phyloP scores from a whole-genome alignment of 2,329 filamentous ascomycete genomes.

The Verticillium longisporum region DNA sequence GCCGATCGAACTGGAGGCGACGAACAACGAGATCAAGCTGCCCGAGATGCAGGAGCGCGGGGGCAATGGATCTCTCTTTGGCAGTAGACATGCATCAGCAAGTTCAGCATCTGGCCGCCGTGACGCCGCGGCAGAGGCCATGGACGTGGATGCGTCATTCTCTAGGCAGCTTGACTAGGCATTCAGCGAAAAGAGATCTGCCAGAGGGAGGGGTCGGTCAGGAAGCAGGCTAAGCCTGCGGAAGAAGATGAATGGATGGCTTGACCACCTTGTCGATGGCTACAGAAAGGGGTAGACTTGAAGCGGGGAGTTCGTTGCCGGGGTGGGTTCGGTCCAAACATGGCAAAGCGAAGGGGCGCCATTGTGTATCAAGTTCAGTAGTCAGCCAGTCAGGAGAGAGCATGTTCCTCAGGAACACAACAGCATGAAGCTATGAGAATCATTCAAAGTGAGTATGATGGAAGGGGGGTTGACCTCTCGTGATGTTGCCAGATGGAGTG shows the following conservation, averaged over 20 bases:
- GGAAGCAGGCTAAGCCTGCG: not conserved
- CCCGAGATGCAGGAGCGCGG: conserved; percentile 40
- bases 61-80: conserved; percentile 17
- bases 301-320: not conserved
- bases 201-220: not conserved
- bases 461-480: not conserved
- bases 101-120: conserved; percentile 8
- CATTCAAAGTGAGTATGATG: not conserved
- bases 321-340: not conserved
- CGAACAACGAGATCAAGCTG: conserved; percentile 12
- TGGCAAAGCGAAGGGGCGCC: not conserved
- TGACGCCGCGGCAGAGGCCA: conserved; percentile 17
- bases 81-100: conserved; percentile 14
- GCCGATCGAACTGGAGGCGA: not conserved
- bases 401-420: not conserved
- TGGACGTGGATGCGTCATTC: conserved; percentile 28
- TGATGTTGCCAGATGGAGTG: not conserved
- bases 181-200: not conserved
- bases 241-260: not conserved
- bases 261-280: not conserved
- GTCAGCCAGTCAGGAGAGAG: not conserved
- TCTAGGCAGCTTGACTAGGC: not conserved
- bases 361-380: not conserved
- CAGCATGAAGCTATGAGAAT: not conserved
- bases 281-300: not conserved